Base-by-base conservation (phyloP, 1,284 basidiomycete species). In the Ganoderma lucidum region DNA sequence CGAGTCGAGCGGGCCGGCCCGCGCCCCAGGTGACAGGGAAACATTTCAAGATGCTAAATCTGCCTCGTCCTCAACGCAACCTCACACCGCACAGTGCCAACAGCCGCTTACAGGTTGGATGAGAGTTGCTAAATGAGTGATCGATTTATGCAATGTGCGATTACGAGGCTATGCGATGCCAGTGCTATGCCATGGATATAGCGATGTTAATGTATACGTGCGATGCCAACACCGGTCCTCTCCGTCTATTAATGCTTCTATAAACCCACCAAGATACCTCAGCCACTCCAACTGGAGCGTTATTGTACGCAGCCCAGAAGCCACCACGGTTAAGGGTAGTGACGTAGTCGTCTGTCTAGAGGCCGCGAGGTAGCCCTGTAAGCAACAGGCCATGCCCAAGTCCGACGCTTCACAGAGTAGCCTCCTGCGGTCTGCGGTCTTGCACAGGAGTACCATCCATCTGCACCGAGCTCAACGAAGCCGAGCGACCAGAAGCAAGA, bases 151-250 rank as follows among this genome's bases (percentile, higher is more conserved):
- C 5, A 39, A 4, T 30, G 14, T 42, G 41, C 30, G 30, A 65
- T 65, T 59, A 65, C 3, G 64, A 41, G 59, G 64, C 64, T 56
- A 48, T 65, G 56, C 56, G 45, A 48, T 48, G 45, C 64, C 56
- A 17, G 12, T 48, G 64, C 64, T 60, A 61, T 65, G 64, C 64
- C 58, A 60, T 61, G 64, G 44, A 60, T 61, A 65, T 58, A 65
- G 44, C 35, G 42, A 48, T 58, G 59, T 41, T n/a, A n/a, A 60
- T 60, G 55, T 59, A 42, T 61, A 41, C 14, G 59, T 41, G 39
- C 39, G 55, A 17, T 5, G 10, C 14, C 19, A 37, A 6, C 9
- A 32, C n/a, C 12, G 6, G 3, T 30, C 4, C 39, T 4, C 19
- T 28, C 6, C 12, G n/a, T 42, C 59, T n/a, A 59, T 59, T 19